phyloP scores from a whole-genome alignment of 768 basidiomycete genomes.

The Suillus subaureus region DNA sequence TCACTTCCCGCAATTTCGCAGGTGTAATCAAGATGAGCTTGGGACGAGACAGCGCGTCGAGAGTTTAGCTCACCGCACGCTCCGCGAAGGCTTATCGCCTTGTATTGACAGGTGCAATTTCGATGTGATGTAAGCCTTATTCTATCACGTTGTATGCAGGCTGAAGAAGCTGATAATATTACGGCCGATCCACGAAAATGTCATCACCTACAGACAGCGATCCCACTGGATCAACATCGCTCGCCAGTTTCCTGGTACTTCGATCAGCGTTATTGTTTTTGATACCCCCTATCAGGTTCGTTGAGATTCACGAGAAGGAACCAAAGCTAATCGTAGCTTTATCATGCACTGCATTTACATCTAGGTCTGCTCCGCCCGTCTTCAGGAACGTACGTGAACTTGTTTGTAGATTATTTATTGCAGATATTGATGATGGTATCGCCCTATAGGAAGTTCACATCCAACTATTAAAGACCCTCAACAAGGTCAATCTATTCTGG shows the following conservation, averaged over 20 bases:
- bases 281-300: constrained; percentile 76
- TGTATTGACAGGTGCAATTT: constrained; percentile 83
- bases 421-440: constrained; percentile 17
- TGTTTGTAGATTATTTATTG: constrained; percentile 10
- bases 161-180: background rate
- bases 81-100: constrained; percentile 65
- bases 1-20: constrained; percentile 59
- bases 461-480: constrained; percentile 72
- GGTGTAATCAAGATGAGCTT: constrained; percentile 83
- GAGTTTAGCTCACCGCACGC: constrained; percentile 49
- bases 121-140: constrained; percentile 54
- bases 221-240: constrained; percentile 78
- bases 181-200: background rate
- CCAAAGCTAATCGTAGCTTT: constrained; percentile 6
- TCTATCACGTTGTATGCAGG: background rate
- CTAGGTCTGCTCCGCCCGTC: constrained; percentile 64
- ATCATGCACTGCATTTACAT: constrained; percentile 22
- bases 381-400: constrained; percentile 54
- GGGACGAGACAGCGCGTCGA: constrained; percentile 72
- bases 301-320: constrained; percentile 11
- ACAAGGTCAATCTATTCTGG: constrained; percentile 61
- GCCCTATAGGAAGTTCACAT: constrained; percentile 60
- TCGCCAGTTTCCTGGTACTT: constrained; percentile 60
- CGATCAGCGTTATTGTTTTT: constrained; percentile 75
- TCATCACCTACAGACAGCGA: constrained; percentile 52